These are phyloP conservation scores for Emmonsia crescens DNA, from an alignment of 2,329 filamentous ascomycete genomes.

Conservation along the genomic window DNA sequence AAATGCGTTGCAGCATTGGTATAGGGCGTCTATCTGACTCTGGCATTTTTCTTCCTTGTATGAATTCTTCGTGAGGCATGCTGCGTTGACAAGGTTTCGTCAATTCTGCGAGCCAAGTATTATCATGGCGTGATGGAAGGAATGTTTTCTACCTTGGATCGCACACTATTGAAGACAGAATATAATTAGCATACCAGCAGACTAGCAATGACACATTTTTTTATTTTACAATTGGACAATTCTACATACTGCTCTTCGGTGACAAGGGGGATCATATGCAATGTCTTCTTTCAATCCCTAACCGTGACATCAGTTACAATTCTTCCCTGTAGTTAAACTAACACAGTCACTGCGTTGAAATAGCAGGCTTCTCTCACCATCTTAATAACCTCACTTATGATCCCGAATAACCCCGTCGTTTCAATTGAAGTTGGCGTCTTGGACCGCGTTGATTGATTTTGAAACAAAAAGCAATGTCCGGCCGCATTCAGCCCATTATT, in stretches of 20 bases:
- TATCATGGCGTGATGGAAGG: background rate
- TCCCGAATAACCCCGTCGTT: background rate
- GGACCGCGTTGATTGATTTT: background rate
- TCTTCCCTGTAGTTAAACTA: background rate
- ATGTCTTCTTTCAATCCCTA: constrained; percentile 54
- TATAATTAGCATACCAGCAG: constrained; percentile 5
- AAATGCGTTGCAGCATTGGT: constrained; percentile 86
- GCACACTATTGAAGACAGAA: constrained; percentile 51
- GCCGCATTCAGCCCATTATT: too few species aligned
- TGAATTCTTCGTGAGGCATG: constrained; percentile 71
- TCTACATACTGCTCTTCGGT: constrained; percentile 63
- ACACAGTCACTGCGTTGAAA: background rate
- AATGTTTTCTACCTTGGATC: constrained; percentile 59
- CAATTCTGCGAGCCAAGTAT: background rate
- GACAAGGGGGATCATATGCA: constrained; percentile 66
- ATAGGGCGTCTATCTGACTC: constrained; percentile 67
- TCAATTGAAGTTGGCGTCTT: background rate
- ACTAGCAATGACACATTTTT: background rate
- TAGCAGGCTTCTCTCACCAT: background rate
- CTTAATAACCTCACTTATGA: background rate
- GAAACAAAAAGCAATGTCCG: too few species aligned
- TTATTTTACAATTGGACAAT: background rate
- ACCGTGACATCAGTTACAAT: background rate
- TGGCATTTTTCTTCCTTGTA: constrained; percentile 82
- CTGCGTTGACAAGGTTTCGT: constrained; percentile 37